These are phyloP conservation scores for Yarrowia porcina DNA, from an alignment of 805 yeast species.

Conservation along the genomic window DNA sequence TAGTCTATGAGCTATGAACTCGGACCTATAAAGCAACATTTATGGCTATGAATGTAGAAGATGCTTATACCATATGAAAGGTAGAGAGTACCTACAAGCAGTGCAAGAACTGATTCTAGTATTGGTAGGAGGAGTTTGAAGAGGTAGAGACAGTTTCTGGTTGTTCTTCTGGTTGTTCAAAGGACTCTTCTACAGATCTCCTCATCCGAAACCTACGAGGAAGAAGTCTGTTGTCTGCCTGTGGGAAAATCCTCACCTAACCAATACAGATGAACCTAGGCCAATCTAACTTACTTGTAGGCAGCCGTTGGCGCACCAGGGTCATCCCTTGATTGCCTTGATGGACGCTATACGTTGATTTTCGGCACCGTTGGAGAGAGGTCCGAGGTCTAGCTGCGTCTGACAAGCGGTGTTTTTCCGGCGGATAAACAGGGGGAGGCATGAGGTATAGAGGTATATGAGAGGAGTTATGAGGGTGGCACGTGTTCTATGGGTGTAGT, in stretches of 20 bases:
- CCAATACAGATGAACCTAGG: slow-evolving; percentile 1
- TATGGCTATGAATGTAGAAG: no score
- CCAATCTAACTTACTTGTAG: neutral
- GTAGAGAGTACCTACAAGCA: no score
- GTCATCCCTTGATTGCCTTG: slow-evolving; percentile 6
- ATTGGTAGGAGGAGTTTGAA: no score
- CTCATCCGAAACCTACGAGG: slow-evolving; percentile 6
- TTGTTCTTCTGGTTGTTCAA: no score
- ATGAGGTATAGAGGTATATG: neutral
- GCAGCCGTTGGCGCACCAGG: neutral
- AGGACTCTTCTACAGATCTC: no score
- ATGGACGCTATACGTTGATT: neutral
- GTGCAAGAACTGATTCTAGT: no score
- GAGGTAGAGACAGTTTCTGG: no score
- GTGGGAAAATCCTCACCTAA: no score
- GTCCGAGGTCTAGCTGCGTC: neutral
- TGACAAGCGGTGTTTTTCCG: neutral
- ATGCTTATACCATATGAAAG: no score
- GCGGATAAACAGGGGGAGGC: neutral
- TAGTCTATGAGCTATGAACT: no score
- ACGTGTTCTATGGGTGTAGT: neutral
- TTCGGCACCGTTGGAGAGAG: neutral
- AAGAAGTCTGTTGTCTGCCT: neutral
- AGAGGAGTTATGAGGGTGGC: neutral
- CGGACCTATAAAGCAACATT: neutral